Evolutionary conservation across 768 basidiomycete species (phyloP).

Genomic region (Termitomyces sp.): DNA sequence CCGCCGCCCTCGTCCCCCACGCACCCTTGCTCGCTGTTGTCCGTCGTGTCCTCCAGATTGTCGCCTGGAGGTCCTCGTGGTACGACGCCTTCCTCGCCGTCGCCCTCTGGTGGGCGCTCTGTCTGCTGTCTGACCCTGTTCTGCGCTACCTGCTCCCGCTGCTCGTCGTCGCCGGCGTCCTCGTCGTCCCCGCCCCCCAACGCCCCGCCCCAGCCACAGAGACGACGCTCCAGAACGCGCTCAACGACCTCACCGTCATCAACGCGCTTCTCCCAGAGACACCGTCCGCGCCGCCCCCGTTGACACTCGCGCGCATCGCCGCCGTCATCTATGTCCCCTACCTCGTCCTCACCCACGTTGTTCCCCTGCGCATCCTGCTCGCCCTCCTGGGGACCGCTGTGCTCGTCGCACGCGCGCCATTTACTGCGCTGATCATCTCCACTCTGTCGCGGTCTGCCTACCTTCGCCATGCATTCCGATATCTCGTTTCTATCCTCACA

Average conservation of each 20-base stretch:
- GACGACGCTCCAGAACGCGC: constrained; percentile 39
- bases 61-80: constrained; percentile 54
- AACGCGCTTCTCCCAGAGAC: constrained; percentile 48
- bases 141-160: constrained; percentile 31
- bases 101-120: constrained; percentile 72
- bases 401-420: constrained; percentile 63
- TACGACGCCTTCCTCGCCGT: constrained; percentile 64
- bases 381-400: constrained; percentile 39
- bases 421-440: constrained; percentile 48
- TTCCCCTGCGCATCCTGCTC: constrained; percentile 57
- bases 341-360: constrained; percentile 52
- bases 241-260: constrained; percentile 64
- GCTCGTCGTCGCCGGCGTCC: constrained; percentile 5
- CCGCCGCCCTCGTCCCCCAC: constrained; percentile 54
- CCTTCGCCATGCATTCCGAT: constrained; percentile 58
- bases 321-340: constrained; percentile 59
- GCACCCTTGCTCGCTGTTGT: constrained; percentile 44
- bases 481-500: constrained; percentile 43
- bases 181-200: constrained; percentile 10
- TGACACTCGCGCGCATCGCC: constrained; percentile 48
- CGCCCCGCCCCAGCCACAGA: constrained; percentile 43
- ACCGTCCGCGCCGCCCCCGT: constrained; percentile 23
- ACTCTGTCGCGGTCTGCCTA: constrained; percentile 62
- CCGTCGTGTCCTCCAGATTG: constrained; percentile 38
- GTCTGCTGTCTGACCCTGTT: constrained; percentile 48